Evolutionary conservation across 805 yeast genomes (phyloP), one percentile per base, ranked within the genome.

Genomic region (Wickerhamiella shivajii): DNA sequence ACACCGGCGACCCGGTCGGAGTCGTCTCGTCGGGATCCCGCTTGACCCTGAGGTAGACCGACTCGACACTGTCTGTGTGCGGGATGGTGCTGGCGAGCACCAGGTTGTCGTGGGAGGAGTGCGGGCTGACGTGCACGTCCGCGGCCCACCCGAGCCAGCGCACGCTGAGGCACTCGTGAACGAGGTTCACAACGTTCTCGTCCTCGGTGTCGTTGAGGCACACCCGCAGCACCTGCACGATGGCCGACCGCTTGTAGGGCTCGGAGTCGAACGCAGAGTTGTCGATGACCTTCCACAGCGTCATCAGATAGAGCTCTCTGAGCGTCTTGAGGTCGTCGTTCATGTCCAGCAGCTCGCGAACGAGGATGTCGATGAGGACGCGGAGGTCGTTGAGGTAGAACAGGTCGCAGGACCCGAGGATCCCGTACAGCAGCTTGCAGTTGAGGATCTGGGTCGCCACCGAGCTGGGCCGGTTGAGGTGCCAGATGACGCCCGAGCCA

Each of bases 311-410:
- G 8, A 83, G 71, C 47, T 75, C 74, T 35, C 79, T 69, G 25
- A 74, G 55, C 7, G 66, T 56, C 37, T 66, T 76, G 24, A 70
- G 69, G 14, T 67, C 69, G 17, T 23, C 13, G 15, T 84, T 69
- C 25, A 81, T 53, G 46, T 85, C 74, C 43, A 68, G 67, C 34
- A 87, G 60, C 49, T 85, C 94, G 34, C 97, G 60, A 1, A 85
- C 63, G 33, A 85, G 62, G 7, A 85, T 84, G 47, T 83, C 94
- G 10, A 78, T 73, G 37, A 85, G 65, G 5, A 85, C 92, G 45
- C 77, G 74, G 38, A 85, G 56, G 51, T 85, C 97, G 46, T 85
- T 85, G 40, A 80, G 61, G 50, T 85, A 85, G 31, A 83, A 69
- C 45, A 75, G 63, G 23, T 57, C 56, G 5, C 74, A 62, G 3